A percentile compares a stretch with the other conserved stretches of the same genome.
phyloP scores from a whole-genome alignment of 208 protist species.

The Jaenimonas drosophilae region DNA sequence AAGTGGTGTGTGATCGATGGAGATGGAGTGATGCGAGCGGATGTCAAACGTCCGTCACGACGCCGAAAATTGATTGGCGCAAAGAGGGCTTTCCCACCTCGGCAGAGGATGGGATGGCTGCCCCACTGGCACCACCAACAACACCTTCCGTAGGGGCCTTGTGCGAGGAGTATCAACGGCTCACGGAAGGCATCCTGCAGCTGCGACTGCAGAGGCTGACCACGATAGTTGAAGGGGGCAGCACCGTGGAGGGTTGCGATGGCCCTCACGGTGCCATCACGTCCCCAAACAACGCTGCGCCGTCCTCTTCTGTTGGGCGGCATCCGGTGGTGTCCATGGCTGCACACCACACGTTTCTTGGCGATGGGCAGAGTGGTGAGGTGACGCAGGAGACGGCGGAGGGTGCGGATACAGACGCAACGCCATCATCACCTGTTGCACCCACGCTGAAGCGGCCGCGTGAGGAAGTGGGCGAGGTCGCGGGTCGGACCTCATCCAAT shows the following conservation, averaged over 20 bases:
- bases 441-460: too few species aligned
- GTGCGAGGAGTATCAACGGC: constrained; percentile 17
- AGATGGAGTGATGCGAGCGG: constrained; percentile 1
- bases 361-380: not conserved
- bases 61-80: too few species aligned
- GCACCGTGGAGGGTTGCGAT: too few species aligned
- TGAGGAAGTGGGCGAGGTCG: too few species aligned
- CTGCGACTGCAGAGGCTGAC: not conserved
- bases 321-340: not conserved
- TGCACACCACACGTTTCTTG: not conserved
- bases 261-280: too few species aligned
- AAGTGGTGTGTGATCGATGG: constrained; percentile 52
- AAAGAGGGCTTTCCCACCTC: too few species aligned
- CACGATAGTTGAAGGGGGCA: not conserved
- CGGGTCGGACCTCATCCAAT: too few species aligned
- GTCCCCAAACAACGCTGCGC: too few species aligned
- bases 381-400: not conserved
- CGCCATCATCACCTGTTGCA: too few species aligned
- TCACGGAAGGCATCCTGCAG: constrained; percentile 3
- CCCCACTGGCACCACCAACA: not conserved
- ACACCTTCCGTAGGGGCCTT: constrained; percentile 10
- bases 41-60: too few species aligned
- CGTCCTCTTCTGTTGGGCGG: not conserved
- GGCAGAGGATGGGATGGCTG: not conserved
- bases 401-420: not conserved